These are phyloP conservation scores for Thalia dealbata DNA, from an alignment of 176 grass and related monocot species.

Conservation along the genomic window DNA sequence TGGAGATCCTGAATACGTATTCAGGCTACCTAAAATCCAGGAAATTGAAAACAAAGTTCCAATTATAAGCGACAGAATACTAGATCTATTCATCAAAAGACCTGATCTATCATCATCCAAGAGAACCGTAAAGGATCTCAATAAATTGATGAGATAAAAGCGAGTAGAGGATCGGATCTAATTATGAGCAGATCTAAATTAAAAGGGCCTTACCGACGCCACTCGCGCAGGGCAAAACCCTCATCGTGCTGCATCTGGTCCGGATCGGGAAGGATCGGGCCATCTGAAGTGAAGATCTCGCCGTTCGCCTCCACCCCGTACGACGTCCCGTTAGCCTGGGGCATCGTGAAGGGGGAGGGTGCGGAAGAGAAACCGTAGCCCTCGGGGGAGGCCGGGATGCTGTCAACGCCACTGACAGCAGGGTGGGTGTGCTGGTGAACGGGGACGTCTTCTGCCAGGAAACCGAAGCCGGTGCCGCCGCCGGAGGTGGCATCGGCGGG, in stretches of 20 bases:
- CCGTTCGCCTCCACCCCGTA: slow-evolving; percentile 9
- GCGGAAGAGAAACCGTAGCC: slow-evolving; percentile 5
- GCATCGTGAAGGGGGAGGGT: not conserved
- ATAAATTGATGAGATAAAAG: not conserved
- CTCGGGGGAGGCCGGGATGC: slow-evolving; percentile 2
- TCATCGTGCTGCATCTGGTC: slow-evolving; percentile 7
- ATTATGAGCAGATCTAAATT: not conserved
- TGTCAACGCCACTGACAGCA: not conserved
- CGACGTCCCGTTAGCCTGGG: not conserved
- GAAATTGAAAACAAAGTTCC: not conserved
- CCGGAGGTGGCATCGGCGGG: not conserved
- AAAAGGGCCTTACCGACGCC: slow-evolving; percentile 8
- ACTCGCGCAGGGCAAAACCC: slow-evolving; percentile 3
- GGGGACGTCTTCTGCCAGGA: slow-evolving; percentile 3
- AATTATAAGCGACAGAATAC: not conserved
- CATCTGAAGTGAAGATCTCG: slow-evolving; percentile 5
- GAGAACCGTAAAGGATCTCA: not conserved
- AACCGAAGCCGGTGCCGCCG: not conserved
- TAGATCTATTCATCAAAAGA: slow-evolving; percentile 4
- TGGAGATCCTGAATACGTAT: not conserved
- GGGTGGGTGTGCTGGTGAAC: slow-evolving; percentile 1
- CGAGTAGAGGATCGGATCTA: not conserved
- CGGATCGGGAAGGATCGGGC: slow-evolving; percentile 13
- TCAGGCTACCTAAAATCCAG: not conserved
- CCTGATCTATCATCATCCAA: not conserved